A percentile compares a stretch with the other conserved stretches of the same genome.
These are phyloP conservation scores for Rhodomyrtus psidioides DNA, from an alignment of 441 rosid genomes.

Conservation along the genomic window DNA sequence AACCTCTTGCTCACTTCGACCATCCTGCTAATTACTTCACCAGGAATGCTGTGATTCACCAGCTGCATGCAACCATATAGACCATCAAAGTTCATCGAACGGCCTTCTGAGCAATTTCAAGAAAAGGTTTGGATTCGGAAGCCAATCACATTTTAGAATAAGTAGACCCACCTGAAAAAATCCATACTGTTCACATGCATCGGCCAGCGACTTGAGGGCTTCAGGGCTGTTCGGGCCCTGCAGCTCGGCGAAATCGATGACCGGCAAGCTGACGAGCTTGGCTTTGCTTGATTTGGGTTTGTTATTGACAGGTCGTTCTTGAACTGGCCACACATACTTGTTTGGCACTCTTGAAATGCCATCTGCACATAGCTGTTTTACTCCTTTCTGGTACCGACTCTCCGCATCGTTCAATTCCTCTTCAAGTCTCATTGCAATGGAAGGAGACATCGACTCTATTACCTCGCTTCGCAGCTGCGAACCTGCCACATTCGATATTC, in stretches of 20 bases:
- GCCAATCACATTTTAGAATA: not conserved
- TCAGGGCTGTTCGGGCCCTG: constrained; percentile 39
- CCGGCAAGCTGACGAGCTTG: constrained; percentile 39
- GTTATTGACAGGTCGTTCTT: constrained; percentile 36
- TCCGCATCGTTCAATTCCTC: constrained; percentile 12
- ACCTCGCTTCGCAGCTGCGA: not conserved
- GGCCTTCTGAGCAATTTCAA: not conserved
- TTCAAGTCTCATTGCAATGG: constrained; percentile 21
- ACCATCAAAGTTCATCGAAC: not conserved
- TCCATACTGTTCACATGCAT: constrained; percentile 61
- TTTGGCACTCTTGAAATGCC: constrained; percentile 48
- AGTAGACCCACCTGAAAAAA: constrained; percentile 53
- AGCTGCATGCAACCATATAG: constrained; percentile 27
- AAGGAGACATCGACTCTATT: constrained; percentile 31
- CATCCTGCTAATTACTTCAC: constrained; percentile 40
- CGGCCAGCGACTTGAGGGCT: constrained; percentile 39
- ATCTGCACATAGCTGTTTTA: constrained; percentile 47
- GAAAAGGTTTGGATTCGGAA: not conserved
- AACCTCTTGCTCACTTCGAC: constrained; percentile 52
- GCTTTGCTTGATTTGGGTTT: not conserved
- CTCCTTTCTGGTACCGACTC: constrained; percentile 50
- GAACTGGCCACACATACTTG: constrained; percentile 48
- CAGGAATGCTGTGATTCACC: constrained; percentile 62
- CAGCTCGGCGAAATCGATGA: constrained; percentile 58
- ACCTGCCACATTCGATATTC: not conserved